Evolutionary conservation across 495 filamentous ascomycete genomes (phyloP), one percentile per base, ranked within the genome.

Genomic region (Penicillium pulvis): DNA sequence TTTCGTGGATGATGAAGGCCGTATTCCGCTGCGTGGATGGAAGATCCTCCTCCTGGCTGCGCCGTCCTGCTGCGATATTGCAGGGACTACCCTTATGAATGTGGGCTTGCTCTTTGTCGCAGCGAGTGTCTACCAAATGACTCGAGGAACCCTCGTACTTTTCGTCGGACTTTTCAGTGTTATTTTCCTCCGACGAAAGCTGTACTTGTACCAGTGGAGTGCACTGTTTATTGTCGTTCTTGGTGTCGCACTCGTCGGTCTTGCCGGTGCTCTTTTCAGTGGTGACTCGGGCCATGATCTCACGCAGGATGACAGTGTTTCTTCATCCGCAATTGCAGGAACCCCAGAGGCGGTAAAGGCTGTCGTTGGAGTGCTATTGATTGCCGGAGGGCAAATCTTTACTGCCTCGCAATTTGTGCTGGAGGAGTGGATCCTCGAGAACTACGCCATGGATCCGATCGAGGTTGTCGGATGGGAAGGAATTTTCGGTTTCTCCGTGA

Each of bases 81-180:
- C 88, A 5, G 94, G 90, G 23, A 98, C 94, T 4, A 98, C 94
- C 19, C 85, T 98, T 24, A 97, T 98, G 90, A 98, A 98, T 71
- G 88, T 92, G 6, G 94, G 94, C 12, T 77, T 98, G 57, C 81
- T 97, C 47, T 95, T 97, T 65, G 92, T 97, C 10, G 94, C 90
- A 2, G 91, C 94, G 0, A 92, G 87, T 59, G 96, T 98, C 64
- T 98, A 97, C 78, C 94, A 98, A 71, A 98, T 98, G 94, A 98
- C 93, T 9, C 83, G 94, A 28, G 94, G 94, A 16, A 93, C 94
- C 0, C 79, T 98, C 26, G 93, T 98, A 16, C 79, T 98, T 5
- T 98, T 98, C 57, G 94, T 98, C 11, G 94, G 94, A 0, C 74
- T 97, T 0, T 97, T 98, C 78, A 96, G 91, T 68, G 92, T 98